Evolutionary conservation across 768 basidiomycete species (phyloP), one percentile per base, ranked within the genome.

Genomic region (Leucocoprinus leucothites): DNA sequence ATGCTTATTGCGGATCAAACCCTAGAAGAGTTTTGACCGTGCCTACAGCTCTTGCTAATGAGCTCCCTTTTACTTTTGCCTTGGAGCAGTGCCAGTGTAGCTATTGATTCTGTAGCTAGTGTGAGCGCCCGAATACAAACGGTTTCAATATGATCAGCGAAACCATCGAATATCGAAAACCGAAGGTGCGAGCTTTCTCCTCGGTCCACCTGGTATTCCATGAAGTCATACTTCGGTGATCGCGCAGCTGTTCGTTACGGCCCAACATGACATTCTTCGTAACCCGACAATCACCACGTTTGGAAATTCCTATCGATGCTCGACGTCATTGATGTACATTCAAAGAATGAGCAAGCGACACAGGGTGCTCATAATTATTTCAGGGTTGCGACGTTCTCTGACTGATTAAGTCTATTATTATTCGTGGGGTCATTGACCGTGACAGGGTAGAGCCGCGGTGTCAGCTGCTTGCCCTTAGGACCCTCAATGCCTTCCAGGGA

Each of bases 151-250:
- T 42, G 40, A 42, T 51, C n/a, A 18, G 40, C 18, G 38, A 42
- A 26, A 13, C 22, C 35, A 25, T 24, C 21, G 18, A 38, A 16
- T 34, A 8, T 28, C 31, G 21, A 42, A 41, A 36, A 14, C 38
- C 25, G 50, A 41, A 51, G 8, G 38, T 11, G 22, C 50, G 24
- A 5, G 50, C 40, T n/a, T 41, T 51, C 40, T 51, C 50, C 50
- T 51, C 50, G 50, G 50, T 24, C 25, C n/a, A 18, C 28, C n/a
- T n/a, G n/a, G 13, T 18, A 9, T 41, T 14, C 16, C 42, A 51
- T 51, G 50, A 51, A 42, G 50, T 51, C 50, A 51, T n/a, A n/a
- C n/a, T n/a, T 31, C 31, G 31, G 31, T 11, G 11, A 31, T 31
- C 31, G 11, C 31, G 11, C 5, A 5, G 31, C 21, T 19, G 9